Conservation (phyloP, 768 basidiomycete genomes). For the Leucogyrophana mollusca region DNA sequence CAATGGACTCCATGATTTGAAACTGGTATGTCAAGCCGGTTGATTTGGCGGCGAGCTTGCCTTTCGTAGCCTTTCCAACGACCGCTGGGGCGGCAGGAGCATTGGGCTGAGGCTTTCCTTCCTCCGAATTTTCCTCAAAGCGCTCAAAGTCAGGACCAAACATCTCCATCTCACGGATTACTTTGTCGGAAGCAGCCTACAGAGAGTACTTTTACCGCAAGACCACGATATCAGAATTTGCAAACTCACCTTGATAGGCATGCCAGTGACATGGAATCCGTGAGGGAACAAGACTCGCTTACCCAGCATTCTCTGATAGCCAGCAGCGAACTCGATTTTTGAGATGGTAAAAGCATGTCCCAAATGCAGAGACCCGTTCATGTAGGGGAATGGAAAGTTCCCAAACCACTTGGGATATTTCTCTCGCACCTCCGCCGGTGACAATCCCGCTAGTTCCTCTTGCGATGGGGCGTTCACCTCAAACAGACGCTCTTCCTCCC, state of each 20-base stretch:
- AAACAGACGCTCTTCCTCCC: slow-evolving; percentile 77
- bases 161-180: slow-evolving; percentile 94
- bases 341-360: slow-evolving; percentile 98
- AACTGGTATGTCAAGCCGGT: slow-evolving; percentile 96
- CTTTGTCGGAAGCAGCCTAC: slow-evolving; percentile 95
- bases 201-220: not conserved
- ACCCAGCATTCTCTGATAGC: slow-evolving; percentile 93
- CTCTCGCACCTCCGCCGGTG: slow-evolving; percentile 62
- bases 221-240: not conserved
- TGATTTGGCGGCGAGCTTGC: slow-evolving; percentile 89
- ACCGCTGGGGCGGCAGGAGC: slow-evolving; percentile 46
- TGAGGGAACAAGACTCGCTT: slow-evolving; percentile 96
- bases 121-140: slow-evolving; percentile 43
- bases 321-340: slow-evolving; percentile 95
- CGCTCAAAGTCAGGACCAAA: slow-evolving; percentile 89
- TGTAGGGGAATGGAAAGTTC: slow-evolving; percentile 95
- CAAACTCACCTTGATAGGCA: slow-evolving; percentile 92
- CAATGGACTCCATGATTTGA: slow-evolving; percentile 96
- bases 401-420: slow-evolving; percentile 97
- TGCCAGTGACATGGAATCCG: slow-evolving; percentile 95
- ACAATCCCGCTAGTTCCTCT: slow-evolving; percentile 62
- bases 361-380: slow-evolving; percentile 96
- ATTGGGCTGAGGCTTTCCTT: slow-evolving; percentile 39
- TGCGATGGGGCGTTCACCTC: slow-evolving; percentile 79
- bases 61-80: slow-evolving; percentile 88